These are phyloP conservation scores for Leucogyrophana mollusca DNA, from an alignment of 768 basidiomycete species.

Conservation along the genomic window DNA sequence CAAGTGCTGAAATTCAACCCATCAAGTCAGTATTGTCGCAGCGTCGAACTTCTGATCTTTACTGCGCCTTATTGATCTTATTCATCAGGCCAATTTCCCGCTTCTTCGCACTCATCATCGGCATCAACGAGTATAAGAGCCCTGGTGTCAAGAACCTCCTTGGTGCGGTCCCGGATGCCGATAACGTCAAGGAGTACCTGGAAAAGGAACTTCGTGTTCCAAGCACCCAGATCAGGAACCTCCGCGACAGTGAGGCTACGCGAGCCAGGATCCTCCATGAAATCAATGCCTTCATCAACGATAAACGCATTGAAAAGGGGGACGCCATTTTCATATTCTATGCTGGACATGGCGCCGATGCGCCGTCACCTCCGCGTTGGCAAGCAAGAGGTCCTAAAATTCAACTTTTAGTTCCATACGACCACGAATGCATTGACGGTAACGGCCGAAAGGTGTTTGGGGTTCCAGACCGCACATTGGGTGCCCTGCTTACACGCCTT, in stretches of 20 bases:
- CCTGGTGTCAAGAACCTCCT: conserved; percentile 27
- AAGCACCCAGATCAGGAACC: conserved; percentile 30
- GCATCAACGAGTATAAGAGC: conserved; percentile 38
- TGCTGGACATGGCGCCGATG: conserved; percentile 43
- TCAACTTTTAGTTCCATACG: conserved; percentile 31
- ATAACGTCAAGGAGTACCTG: too few relatives aligned
- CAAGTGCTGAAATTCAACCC: too few relatives aligned
- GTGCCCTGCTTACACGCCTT: too few relatives aligned
- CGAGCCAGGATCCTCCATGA: conserved; percentile 32
- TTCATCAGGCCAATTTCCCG: too few relatives aligned
- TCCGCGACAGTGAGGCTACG: conserved; percentile 38
- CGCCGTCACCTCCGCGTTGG: conserved; percentile 30
- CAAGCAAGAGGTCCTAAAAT: too few relatives aligned
- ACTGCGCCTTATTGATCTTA: too few relatives aligned
- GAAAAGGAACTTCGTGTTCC: conserved; percentile 33
- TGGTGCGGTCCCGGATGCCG: conserved; percentile 40
- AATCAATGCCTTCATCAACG: conserved; percentile 17
- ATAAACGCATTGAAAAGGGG: conserved; percentile 24
- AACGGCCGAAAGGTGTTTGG: conserved; percentile 26
- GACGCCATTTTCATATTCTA: conserved; percentile 42
- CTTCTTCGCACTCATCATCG: conserved; percentile 43
- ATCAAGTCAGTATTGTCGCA: too few relatives aligned
- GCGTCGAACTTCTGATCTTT: too few relatives aligned
- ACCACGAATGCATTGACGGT: conserved; percentile 19
- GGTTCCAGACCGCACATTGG: conserved; percentile 48